Evolutionary conservation across 495 filamentous ascomycete genomes (phyloP), one percentile per base, ranked within the genome.

Genomic region (Friedmanniomyces simplex): DNA sequence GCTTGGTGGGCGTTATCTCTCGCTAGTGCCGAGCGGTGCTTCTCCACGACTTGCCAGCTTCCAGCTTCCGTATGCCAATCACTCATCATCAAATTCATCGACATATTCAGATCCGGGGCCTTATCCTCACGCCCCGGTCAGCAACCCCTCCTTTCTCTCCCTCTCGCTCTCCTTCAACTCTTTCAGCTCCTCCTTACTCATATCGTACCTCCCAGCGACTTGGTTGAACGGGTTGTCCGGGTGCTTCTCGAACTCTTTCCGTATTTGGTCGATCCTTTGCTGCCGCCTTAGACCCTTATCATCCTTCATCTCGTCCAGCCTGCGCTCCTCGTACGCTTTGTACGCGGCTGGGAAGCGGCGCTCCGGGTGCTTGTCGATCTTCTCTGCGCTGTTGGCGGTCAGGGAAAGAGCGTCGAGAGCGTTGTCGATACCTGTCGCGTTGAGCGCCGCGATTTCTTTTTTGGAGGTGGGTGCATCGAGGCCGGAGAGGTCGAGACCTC

Each of bases 201-300:
- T 82, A 71, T 98, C 84, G 69, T 88, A 87, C 20, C 72, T 69
- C 8, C 82, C 86, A 57, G 77, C 76, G 14, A 79, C 81, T 72
- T 94, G 88, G 70, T 93, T 95, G 69, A 95, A 91, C 39, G 93
- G 93, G 67, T 97, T 97, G 68, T 97, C 93, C 4, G 84, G 82
- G 66, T 83, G 85, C 74, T 88, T 91, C 69, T 90, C 82, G 68
- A 96, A 98, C 73, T 97, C 94, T 75, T 91, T 91, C 60, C 75
- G 68, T 49, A 93, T 84, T 57, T 82, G 71, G 61, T 93, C 86
- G 46, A 85, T 78, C 70, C 85, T 84, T 81, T 95, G 87, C 63
- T 90, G 79, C 57, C 84, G 76, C 47, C 90, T 75, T 66, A 96
- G 69, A 1, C 87, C 90, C 54, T 83, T 80, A 69, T 97, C 94